Conservation (phyloP, 768 basidiomycete species). For the Cystofilobasidium bisporidii region DNA sequence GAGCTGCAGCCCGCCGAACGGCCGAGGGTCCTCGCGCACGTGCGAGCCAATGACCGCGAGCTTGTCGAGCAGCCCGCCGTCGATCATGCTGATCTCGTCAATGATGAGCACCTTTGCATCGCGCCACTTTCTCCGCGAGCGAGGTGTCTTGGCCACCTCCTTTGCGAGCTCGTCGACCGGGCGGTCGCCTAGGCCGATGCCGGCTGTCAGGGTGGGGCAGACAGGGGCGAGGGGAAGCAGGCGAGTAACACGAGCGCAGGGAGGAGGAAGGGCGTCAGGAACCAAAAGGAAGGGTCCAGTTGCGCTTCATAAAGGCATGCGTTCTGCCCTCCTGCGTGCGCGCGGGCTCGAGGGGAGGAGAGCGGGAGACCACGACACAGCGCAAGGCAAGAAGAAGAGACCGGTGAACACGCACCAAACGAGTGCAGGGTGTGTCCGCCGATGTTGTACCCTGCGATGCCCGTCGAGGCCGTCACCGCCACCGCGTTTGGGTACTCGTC, state of each 20-base stretch:
- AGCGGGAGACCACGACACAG: not conserved
- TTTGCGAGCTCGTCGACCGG: slow-evolving; percentile 1
- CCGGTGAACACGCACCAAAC: not conserved
- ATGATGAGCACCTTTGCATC: slow-evolving; percentile 17
- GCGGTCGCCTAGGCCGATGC: slow-evolving; percentile 8
- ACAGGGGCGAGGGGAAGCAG: too few relatives aligned
- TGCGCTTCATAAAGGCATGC: too few relatives aligned
- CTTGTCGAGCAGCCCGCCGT: slow-evolving; percentile 21
- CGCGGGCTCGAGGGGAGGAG: too few relatives aligned
- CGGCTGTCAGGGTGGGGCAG: not conserved
- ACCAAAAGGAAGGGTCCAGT: too few relatives aligned
- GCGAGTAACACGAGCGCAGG: too few relatives aligned
- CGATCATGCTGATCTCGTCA: slow-evolving; percentile 25
- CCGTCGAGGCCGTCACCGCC: slow-evolving; percentile 24
- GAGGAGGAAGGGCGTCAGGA: too few relatives aligned
- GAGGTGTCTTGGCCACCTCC: not conserved
- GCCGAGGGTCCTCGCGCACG: not conserved
- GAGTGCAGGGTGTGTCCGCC: slow-evolving; percentile 9
- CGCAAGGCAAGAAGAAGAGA: too few relatives aligned
- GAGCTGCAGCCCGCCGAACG: slow-evolving; percentile 25
- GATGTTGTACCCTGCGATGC: slow-evolving; percentile 19
- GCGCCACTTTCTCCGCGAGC: not conserved
- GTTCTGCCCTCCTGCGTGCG: too few relatives aligned
- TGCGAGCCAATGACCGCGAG: slow-evolving; percentile 8
- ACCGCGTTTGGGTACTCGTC: not conserved